Evolutionary conservation across 1,284 basidiomycete genomes (phyloP).

Genomic region (Melampsora larici-populina): DNA sequence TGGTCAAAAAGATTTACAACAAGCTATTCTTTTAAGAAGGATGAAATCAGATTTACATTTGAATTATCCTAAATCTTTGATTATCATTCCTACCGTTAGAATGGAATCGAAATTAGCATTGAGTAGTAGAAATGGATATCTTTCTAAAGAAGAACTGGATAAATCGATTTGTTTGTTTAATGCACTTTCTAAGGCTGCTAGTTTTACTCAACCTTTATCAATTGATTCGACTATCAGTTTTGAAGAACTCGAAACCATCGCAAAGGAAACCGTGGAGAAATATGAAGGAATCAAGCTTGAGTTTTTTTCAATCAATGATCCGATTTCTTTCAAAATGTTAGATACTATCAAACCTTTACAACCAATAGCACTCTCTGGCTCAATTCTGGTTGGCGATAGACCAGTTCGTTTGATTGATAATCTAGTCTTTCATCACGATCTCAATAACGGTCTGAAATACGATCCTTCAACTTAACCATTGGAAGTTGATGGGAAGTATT

Average conservation of each 20-base stretch:
- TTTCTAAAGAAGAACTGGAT: conserved; percentile 64
- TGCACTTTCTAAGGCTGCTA: not conserved
- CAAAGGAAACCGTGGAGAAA: not conserved
- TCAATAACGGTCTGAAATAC: conserved; percentile 8
- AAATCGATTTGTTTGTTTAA: not conserved
- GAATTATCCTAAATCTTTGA: conserved; percentile 66
- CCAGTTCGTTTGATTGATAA: conserved; percentile 32
- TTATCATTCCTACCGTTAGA: conserved; percentile 75
- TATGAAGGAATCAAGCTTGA: conserved; percentile 9
- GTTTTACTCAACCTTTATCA: not conserved
- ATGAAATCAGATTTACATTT: conserved; percentile 77
- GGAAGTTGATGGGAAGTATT: too few relatives aligned
- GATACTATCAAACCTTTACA: conserved; percentile 4
- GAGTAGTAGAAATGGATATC: conserved; percentile 85
- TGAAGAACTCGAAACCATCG: not conserved
- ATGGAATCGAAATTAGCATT: conserved; percentile 71
- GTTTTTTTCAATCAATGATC: conserved; percentile 32
- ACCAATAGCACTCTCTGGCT: conserved; percentile 30
- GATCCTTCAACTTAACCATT: too few relatives aligned
- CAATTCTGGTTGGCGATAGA: conserved; percentile 14
- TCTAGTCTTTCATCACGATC: conserved; percentile 22
- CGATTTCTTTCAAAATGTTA: not conserved
- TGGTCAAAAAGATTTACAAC: conserved; percentile 98
- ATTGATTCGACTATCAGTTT: not conserved
- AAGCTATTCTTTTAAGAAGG: conserved; percentile 80